Evolutionary conservation across 2,329 filamentous ascomycete species (phyloP), one percentile per base, ranked within the genome.

Genomic region (Clonostachys rhizophaga): DNA sequence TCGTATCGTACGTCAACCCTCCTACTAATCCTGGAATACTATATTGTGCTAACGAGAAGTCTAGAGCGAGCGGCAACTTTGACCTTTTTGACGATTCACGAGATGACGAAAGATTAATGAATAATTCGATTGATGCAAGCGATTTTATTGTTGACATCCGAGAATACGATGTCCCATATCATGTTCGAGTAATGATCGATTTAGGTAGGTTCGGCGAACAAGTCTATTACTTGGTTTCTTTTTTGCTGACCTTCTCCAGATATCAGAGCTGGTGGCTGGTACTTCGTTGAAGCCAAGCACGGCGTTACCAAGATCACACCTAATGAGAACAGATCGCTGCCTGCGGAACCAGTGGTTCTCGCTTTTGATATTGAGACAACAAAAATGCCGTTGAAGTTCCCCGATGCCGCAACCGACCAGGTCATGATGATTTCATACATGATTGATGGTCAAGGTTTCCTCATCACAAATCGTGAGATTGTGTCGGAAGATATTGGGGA

Each of bases 341-440:
- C 91, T 67, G 91, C 95, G 18, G 94, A 99, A 60, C 94, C 94
- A 1, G 89, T 97, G n/a, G 89, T 99, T 17, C 87, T 99, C 79
- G 94, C 94, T n/a, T 99, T 86, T 69, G 94, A 99, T 83, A 99
- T 99, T 60, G 94, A 99, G 69, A 99, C 94, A 3, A 92, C 89
- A 6, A 99, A 99, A 62, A 75, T 94, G 14, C 94, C 95, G 2
- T 75, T 99, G 47, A 99, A 99, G 66, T 99, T 99, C 57, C 95
- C 94, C 24, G 95, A 99, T 62, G 86, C 94, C 2, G 81, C 91
- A 5, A 86, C 96, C 52, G 94, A 99, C 69, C 92, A 96, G 64
- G 87, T 99, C 61, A 99, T 99, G 91, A 99, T 99, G 94, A 92
- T 99, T 65, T 99, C 95, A 34, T 99, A 99, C 73, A 99, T 99